These are phyloP conservation scores for Ustilago cynodontis DNA, from an alignment of 1,284 basidiomycete species.

Conservation along the genomic window DNA sequence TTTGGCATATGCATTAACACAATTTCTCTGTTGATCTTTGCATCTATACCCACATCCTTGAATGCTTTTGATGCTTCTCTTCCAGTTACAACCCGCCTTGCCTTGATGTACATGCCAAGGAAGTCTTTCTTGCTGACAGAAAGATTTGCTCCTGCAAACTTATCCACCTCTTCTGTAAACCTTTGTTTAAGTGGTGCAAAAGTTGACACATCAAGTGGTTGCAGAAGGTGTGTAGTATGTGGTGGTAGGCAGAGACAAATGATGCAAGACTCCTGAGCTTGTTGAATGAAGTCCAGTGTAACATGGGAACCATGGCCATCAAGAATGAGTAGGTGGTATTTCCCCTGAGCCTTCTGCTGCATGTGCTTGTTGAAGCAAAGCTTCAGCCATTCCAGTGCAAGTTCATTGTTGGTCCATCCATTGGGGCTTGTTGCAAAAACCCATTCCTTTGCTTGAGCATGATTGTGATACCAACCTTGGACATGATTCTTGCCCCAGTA, in stretches of 20 bases:
- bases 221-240: constrained; percentile 11
- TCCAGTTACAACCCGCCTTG: background rate
- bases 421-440: background rate
- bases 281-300: background rate
- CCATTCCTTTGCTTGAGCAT: background rate
- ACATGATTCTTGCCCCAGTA: background rate
- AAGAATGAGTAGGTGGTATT: constrained; percentile 1
- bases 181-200: background rate
- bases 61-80: background rate
- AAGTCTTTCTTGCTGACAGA: background rate
- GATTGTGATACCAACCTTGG: background rate
- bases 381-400: constrained; percentile 2
- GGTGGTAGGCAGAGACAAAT: constrained; percentile 7
- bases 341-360: background rate
- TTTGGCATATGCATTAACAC: background rate
- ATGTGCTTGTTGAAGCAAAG: constrained; percentile 1
- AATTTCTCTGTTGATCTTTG: background rate
- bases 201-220: constrained; percentile 7
- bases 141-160: background rate
- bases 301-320: constrained; percentile 10
- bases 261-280: background rate
- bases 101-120: constrained; percentile 1
- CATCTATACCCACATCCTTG: background rate
- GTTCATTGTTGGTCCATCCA: constrained; percentile 6
- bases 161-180: background rate